Evolutionary conservation across 2,329 filamentous ascomycete genomes (phyloP).

Genomic region (Tolypocladium nubicola): DNA sequence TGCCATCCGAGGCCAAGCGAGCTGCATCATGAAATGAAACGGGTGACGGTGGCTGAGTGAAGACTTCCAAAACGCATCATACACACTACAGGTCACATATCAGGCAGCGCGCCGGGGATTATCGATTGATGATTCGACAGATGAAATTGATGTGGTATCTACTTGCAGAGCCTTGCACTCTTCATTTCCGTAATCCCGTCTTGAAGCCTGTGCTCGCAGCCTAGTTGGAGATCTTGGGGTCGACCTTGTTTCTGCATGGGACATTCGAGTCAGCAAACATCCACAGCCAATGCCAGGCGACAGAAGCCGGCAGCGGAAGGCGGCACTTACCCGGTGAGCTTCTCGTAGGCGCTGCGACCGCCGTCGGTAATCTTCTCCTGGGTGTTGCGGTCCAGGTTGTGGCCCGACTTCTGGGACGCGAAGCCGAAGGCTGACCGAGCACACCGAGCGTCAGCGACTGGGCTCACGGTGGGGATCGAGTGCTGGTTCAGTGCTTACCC

Average conservation of each 20-base stretch:
- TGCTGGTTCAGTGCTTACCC: conserved; percentile 14
- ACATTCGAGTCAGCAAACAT: neutral
- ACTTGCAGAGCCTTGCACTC: neutral
- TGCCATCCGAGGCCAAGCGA: neutral
- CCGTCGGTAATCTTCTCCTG: conserved; percentile 29
- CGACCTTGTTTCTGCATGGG: conserved; percentile 13
- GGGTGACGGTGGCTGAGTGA: neutral
- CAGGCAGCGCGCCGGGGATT: neutral
- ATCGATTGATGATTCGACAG: neutral
- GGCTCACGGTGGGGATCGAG: neutral
- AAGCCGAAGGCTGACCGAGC: conserved; percentile 15
- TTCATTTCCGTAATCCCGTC: neutral
- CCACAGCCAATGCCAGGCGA: neutral
- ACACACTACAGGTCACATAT: neutral
- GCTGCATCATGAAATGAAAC: neutral
- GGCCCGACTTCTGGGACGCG: conserved; percentile 22
- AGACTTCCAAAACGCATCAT: neutral
- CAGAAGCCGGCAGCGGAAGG: too few species aligned
- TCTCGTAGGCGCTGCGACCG: conserved; percentile 23
- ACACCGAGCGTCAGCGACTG: neutral
- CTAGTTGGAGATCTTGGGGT: conserved; percentile 25
- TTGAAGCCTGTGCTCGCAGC: neutral
- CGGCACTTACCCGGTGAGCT: conserved; percentile 23
- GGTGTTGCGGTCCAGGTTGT: conserved; percentile 20
- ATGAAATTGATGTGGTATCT: conserved; percentile 1